Evolutionary conservation across 352 stramenopile genomes (phyloP), one percentile per base, ranked within the genome.

Genomic region (Globisporangium echinulatum): DNA sequence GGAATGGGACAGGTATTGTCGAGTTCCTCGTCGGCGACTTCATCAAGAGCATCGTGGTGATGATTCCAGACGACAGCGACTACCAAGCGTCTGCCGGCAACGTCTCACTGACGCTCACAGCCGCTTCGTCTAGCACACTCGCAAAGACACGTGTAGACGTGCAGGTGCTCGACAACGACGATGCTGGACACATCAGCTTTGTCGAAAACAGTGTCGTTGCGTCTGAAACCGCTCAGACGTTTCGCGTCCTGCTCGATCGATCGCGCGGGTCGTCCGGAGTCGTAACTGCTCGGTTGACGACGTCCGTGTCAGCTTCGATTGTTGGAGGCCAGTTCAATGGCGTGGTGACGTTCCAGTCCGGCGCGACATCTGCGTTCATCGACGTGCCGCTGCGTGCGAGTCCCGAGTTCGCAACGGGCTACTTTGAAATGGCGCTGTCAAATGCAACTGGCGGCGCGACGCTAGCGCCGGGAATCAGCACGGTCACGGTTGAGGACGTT

Each of bases 131-230:
- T 1, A 78, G 66, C 43, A 33, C 47, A 1, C 33, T 82, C 2
- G 62, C 42, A 19, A 7, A 49, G 1, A 54, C 59, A 0, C 61
- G 62, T 6, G 57, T 54, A 15, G 50, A 62, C 15, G 58, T 85
- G 1, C 19, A 57, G 13, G 68, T 79, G 6, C 15, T 70, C 36
- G 73, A 81, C 55, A 66, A 79, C 43, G 56, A 63, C 6, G 72
- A 82, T 42, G 66, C 70, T 43, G 70, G 72, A 8, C 25, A 62
- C 0, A 59, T 87, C 7, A 19, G 4, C 0, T 84, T 87, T 49
- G 43, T 44, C 0, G 55, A 33, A 10, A 49, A 25, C 57, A 80
- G 0, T 14, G 50, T 14, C 63, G 80, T 53, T 54, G 70, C 37
- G 33, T 47, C 5, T 54, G 64, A 48, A 6, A 37, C 4, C 2